phyloP scores from a whole-genome alignment of 495 filamentous ascomycete genomes.

The Talaromyces thailandensis region DNA sequence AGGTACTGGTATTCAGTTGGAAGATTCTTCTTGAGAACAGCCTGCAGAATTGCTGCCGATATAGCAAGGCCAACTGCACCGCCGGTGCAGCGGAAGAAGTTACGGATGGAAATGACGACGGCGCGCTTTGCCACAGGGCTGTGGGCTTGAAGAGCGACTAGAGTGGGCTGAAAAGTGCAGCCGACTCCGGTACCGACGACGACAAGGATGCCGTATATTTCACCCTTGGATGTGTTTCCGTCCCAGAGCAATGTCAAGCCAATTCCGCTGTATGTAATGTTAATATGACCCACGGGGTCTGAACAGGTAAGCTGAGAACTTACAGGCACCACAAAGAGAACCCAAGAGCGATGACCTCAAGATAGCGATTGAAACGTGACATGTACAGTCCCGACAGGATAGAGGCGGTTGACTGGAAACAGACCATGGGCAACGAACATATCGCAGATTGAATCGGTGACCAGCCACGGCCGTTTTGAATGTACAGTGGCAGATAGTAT shows the following conservation, averaged over 20 bases:
- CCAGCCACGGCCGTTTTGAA: constrained; percentile 44
- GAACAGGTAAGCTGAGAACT: constrained; percentile 9
- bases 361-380: constrained; percentile 44
- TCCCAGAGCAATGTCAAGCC: constrained; percentile 45
- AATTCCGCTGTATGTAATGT: constrained; percentile 25
- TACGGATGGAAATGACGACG: constrained; percentile 51
- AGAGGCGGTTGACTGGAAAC: constrained; percentile 41
- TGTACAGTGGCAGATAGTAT: constrained; percentile 45
- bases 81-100: constrained; percentile 54
- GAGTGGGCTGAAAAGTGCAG: constrained; percentile 49
- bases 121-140: constrained; percentile 48
- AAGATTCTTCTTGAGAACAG: constrained; percentile 36
- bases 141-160: constrained; percentile 58
- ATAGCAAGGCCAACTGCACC: constrained; percentile 51
- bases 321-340: constrained; percentile 45
- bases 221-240: constrained; percentile 32
- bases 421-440: constrained; percentile 44
- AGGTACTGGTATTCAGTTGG: constrained; percentile 31
- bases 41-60: constrained; percentile 48
- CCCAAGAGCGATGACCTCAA: constrained; percentile 48
- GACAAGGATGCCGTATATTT: constrained; percentile 43
- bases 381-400: constrained; percentile 49
- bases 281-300: neutral
- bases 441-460: constrained; percentile 40
- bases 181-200: constrained; percentile 49